phyloP scores from a whole-genome alignment of 495 filamentous ascomycete species.

The Penicillium pancosmium region DNA sequence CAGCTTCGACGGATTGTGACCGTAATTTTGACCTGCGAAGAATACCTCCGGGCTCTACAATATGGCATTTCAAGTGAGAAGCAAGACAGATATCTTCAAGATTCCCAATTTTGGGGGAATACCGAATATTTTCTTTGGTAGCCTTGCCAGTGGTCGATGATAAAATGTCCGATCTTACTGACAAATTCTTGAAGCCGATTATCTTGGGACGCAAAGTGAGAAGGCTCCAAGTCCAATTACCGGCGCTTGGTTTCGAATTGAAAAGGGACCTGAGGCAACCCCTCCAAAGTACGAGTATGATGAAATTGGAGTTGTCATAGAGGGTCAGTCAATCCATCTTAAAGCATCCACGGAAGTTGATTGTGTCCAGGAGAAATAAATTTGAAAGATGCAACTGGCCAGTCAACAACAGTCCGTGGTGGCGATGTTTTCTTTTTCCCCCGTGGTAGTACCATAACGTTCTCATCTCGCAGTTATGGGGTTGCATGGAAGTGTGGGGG shows the following conservation, averaged over 20 bases:
- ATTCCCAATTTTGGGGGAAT: neutral
- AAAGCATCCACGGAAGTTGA: neutral
- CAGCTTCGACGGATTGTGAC: neutral
- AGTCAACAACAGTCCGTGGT: neutral
- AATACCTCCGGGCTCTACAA: neutral
- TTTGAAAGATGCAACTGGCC: neutral
- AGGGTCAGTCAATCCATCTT: neutral
- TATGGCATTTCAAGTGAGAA: neutral
- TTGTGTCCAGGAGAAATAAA: neutral
- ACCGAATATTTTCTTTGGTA: neutral
- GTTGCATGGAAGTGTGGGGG: neutral
- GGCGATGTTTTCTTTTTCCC: neutral
- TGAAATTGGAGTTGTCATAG: neutral
- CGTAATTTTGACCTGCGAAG: neutral
- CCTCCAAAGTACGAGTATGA: neutral
- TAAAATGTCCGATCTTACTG: neutral
- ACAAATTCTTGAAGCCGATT: neutral
- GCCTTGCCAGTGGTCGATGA: neutral
- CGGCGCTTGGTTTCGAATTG: neutral
- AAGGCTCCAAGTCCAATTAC: neutral
- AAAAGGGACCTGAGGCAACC: neutral
- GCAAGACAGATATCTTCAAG: neutral
- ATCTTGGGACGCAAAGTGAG: neutral
- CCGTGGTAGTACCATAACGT: neutral
- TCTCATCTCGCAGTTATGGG: neutral